Evolutionary conservation across 2,329 filamentous ascomycete species (phyloP).

Genomic region (Didymellaceae sp.): DNA sequence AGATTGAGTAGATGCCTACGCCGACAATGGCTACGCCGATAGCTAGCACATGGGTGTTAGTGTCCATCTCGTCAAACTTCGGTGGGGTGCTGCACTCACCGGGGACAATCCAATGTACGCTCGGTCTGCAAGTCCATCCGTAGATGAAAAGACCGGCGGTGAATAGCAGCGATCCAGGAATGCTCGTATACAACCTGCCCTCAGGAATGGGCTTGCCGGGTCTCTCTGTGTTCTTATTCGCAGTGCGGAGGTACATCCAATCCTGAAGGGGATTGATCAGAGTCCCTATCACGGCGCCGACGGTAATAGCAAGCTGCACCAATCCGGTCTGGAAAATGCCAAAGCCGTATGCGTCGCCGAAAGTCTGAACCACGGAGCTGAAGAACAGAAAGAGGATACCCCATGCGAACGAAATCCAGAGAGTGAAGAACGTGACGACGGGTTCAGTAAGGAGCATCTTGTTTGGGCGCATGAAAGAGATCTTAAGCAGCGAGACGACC

Average conservation of each 20-base stretch:
- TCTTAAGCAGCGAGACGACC: conserved; percentile 35
- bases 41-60: conserved; percentile 15
- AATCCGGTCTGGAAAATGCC: conserved; percentile 43
- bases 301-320: conserved; percentile 52
- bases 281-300: conserved; percentile 52
- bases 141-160: conserved; percentile 39
- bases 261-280: conserved; percentile 50
- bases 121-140: conserved; percentile 40
- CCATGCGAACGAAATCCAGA: conserved; percentile 55
- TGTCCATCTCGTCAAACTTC: no score
- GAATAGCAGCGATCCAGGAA: conserved; percentile 51
- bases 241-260: conserved; percentile 38
- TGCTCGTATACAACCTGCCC: conserved; percentile 52
- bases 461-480: conserved; percentile 51
- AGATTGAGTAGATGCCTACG: conserved; percentile 46
- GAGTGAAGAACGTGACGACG: conserved; percentile 52
- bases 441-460: conserved; percentile 53
- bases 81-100: neutral
- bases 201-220: conserved; percentile 53
- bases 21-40: conserved; percentile 36
- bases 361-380: conserved; percentile 50
- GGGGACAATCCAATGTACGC: conserved; percentile 43
- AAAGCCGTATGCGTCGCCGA: conserved; percentile 48
- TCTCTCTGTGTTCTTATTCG: conserved; percentile 43
- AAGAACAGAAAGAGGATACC: conserved; percentile 55